phyloP scores from a whole-genome alignment of 305 asterid genomes.

The Caryopteris hybrid region DNA sequence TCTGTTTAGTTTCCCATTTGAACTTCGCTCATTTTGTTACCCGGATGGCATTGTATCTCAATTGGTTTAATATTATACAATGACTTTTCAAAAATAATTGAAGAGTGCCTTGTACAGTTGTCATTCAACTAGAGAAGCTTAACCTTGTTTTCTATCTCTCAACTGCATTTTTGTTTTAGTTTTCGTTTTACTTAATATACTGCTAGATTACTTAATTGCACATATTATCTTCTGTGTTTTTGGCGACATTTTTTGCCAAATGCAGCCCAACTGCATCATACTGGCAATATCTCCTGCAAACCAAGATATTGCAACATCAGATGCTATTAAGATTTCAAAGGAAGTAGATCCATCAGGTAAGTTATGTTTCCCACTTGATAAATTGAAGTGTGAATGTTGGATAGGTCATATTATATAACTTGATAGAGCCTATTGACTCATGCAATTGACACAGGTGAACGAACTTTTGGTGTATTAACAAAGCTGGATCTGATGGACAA shows the following conservation, averaged over 20 bases:
- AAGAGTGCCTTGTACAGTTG: not conserved
- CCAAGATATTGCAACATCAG: constrained; percentile 97
- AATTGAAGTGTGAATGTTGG: constrained; percentile 2
- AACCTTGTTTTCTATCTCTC: not conserved
- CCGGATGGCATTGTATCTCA: not conserved
- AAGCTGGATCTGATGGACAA: constrained; percentile 97
- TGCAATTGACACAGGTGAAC: constrained; percentile 60
- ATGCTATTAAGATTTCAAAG: constrained; percentile 86
- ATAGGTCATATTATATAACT: not conserved
- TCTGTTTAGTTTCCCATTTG: not conserved
- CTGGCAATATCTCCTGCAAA: constrained; percentile 96
- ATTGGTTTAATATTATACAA: not conserved
- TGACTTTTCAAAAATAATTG: not conserved
- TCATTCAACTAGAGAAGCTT: not conserved
- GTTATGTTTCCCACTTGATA: not conserved
- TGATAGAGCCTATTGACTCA: constrained; percentile 12
- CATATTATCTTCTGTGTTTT: not conserved
- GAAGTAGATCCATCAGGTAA: constrained; percentile 90
- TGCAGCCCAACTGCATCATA: constrained; percentile 86
- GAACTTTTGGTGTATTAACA: constrained; percentile 94
- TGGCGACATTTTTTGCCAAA: not conserved
- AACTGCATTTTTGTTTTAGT: constrained; percentile 3
- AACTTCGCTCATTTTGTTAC: not conserved
- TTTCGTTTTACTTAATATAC: not conserved
- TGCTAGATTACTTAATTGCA: not conserved